A percentile compares a stretch with the other conserved stretches of the same genome.
Conservation (phyloP, 116 monocot species). For the Phalaenopsis hybrid region DNA sequence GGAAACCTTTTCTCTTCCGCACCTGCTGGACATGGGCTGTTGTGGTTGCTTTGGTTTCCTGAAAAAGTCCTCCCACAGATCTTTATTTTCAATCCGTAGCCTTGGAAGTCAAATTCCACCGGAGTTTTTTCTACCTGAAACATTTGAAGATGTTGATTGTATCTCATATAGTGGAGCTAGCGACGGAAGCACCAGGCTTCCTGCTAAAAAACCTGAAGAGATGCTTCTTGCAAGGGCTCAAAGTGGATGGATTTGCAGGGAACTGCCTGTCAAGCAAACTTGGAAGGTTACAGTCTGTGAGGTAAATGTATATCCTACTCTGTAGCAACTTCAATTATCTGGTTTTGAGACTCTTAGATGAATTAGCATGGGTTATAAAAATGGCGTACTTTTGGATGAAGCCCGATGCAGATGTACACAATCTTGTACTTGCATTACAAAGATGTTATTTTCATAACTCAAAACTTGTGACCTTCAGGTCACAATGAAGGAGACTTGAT, state of each 20-base stretch:
- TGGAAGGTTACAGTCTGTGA: constrained; percentile 20
- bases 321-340: background rate
- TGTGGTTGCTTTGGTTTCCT: constrained; percentile 46
- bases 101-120: constrained; percentile 11
- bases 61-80: constrained; percentile 23
- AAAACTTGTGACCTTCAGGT: background rate
- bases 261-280: constrained; percentile 45
- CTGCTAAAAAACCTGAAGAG: constrained; percentile 19
- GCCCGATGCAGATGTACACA: background rate
- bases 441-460: background rate
- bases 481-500: background rate
- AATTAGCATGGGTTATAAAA: background rate
- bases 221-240: constrained; percentile 20
- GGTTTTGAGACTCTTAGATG: background rate
- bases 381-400: background rate
- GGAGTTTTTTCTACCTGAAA: constrained; percentile 18
- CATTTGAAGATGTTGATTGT: constrained; percentile 16
- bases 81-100: constrained; percentile 10
- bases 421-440: background rate
- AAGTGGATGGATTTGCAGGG: constrained; percentile 34
- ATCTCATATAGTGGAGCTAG: constrained; percentile 23
- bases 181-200: constrained; percentile 3
- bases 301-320: constrained; percentile 13
- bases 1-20: constrained; percentile 2
- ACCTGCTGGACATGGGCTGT: constrained; percentile 25